Evolutionary conservation across 192 early-diverging fungal species (phyloP), one percentile per base, ranked within the genome.

Genomic region (Gonapodya sp.): DNA sequence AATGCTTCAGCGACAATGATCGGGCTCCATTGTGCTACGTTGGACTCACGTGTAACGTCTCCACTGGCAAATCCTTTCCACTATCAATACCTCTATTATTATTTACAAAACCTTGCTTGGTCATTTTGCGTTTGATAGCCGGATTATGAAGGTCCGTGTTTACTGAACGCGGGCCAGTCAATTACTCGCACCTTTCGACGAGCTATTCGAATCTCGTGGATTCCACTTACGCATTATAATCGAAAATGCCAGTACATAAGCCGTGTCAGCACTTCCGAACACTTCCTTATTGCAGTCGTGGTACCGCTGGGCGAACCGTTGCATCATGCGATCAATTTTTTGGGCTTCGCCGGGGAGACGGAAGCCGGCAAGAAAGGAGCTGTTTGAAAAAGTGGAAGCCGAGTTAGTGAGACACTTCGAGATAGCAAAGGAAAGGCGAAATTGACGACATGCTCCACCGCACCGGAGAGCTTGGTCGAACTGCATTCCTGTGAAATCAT

Each of bases 61-160:
- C 96, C 0, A 85, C 81, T 16, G 89, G 85, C 83, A 99, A 98
- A 81, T 99, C 92, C 37, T 91, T 87, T 18, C 91, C 90, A 73
- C 91, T 91, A 85, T 99, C 98, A 80, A 97, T 90, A 2, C 94
- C 95, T 1, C 95, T 88, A 37, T 95, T 82, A 84, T 98, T 99
- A 80, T 92, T 90, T 72, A 89, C 88, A 87, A 96, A 99, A 81
- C 97, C 94, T 24, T 95, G 91, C 8, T 94, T 84, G 2, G 93
- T 92, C 98, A 99, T 99, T 73, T 94, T 92, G 1, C 85, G 87
- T 86, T 94, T 86, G 32, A 86, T 94, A 87, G 95, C 95, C 73
- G 89, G 94, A 85, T 95, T 98, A 84, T 99, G 96, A 87, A 95
- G 94, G 89, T 99, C 98, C 0, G 97, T 98, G 84, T 99, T 99